phyloP scores from a whole-genome alignment of 495 filamentous ascomycete genomes.

The Glarea lozoyensis region DNA sequence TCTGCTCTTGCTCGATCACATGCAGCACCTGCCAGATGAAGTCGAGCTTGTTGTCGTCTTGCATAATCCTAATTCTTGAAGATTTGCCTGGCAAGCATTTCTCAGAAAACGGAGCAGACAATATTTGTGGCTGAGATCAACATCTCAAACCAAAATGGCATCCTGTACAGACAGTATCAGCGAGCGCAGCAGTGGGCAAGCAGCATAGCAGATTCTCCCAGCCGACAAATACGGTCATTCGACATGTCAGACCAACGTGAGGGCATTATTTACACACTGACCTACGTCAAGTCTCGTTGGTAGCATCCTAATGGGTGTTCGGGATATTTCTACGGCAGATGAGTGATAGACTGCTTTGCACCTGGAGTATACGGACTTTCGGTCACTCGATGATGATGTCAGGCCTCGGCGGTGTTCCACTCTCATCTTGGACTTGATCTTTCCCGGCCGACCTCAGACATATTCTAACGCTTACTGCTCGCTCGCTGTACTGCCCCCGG shows the following conservation, averaged over 20 bases:
- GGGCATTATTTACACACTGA: too few relatives aligned
- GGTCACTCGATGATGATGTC: too few relatives aligned
- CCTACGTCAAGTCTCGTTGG: too few relatives aligned
- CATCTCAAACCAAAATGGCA: background rate
- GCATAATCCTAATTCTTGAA: conserved; percentile 27
- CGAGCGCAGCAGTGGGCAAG: conserved; percentile 52
- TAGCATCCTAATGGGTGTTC: too few relatives aligned
- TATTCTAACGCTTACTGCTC: conserved; percentile 53
- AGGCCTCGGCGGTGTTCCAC: background rate
- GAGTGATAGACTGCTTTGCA: too few relatives aligned
- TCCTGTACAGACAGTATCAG: conserved; percentile 33
- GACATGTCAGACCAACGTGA: too few relatives aligned
- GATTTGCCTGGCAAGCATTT: conserved; percentile 46
- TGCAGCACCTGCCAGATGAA: conserved; percentile 24
- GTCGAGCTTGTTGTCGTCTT: conserved; percentile 39
- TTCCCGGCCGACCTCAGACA: too few relatives aligned
- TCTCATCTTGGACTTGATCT: background rate
- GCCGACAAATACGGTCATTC: too few relatives aligned
- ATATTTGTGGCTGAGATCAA: conserved; percentile 18
- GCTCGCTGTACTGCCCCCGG: too few relatives aligned
- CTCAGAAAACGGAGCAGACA: conserved; percentile 22
- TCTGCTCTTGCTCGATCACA: conserved; percentile 15
- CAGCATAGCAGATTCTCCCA: conserved; percentile 30
- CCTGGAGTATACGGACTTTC: too few relatives aligned
- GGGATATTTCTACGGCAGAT: too few relatives aligned